Percentiles rank a stretch among this genome's conserved stretches.
These are phyloP conservation scores for Meira nashicola DNA, from an alignment of 1,284 basidiomycete species.

Conservation along the genomic window DNA sequence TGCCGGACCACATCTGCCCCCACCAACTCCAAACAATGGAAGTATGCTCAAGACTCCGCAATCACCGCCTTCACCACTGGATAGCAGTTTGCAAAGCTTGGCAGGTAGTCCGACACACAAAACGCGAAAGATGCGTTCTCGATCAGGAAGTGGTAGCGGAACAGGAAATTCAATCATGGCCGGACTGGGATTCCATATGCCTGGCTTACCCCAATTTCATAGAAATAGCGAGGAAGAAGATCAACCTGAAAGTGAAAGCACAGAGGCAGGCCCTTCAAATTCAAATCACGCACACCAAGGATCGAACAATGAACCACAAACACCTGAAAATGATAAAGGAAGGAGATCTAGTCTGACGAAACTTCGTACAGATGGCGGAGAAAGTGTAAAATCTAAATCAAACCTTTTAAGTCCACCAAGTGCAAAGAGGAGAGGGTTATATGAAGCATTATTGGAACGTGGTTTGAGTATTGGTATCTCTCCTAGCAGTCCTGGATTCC, in stretches of 20 bases:
- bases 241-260: not conserved
- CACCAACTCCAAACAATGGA: conserved; percentile 1
- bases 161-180: not conserved
- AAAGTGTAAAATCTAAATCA: not conserved
- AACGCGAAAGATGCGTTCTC: not conserved
- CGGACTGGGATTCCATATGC: not conserved
- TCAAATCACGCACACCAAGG: too few species aligned
- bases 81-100: not conserved
- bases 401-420: not conserved
- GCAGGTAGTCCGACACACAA: not conserved
- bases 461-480: conserved; percentile 46
- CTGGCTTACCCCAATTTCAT: conserved; percentile 2
- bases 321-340: not conserved
- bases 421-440: conserved; percentile 11
- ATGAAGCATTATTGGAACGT: conserved; percentile 39
- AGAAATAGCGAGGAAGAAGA: not conserved
- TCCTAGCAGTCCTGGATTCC: conserved; percentile 49
- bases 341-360: not conserved
- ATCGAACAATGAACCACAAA: not conserved
- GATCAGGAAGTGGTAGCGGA: conserved; percentile 8
- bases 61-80: not conserved
- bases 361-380: not conserved
- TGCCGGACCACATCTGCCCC: conserved; percentile 36
- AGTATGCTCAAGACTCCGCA: not conserved
- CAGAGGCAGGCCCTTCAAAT: not conserved